Conservation (phyloP, 768 basidiomycete genomes). For the Pleurotus ostreatus region DNA sequence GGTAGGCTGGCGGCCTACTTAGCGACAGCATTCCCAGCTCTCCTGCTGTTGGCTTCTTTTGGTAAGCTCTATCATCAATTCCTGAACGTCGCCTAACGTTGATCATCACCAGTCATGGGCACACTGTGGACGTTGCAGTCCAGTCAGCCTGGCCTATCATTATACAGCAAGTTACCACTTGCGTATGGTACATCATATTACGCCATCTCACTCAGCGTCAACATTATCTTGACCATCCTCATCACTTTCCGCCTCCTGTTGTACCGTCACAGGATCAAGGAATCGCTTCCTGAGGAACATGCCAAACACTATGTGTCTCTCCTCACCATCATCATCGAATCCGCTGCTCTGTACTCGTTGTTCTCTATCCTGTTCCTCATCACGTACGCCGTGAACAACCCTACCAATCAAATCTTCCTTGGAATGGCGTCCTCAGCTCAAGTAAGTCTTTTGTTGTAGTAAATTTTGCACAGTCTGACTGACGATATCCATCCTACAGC, state of each 20-base stretch:
- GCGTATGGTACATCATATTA: constrained; percentile 35
- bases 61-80: not conserved
- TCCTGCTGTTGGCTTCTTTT: constrained; percentile 31
- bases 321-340: constrained; percentile 36
- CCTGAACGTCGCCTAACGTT: too few relatives aligned
- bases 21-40: constrained; percentile 29
- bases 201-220: constrained; percentile 33
- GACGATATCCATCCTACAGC: constrained; percentile 19
- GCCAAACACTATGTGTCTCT: constrained; percentile 33
- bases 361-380: constrained; percentile 36
- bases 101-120: constrained; percentile 28
- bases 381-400: constrained; percentile 34
- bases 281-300: constrained; percentile 27
- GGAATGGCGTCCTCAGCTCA: constrained; percentile 29
- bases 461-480: not conserved
- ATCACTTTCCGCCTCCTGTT: constrained; percentile 30
- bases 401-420: constrained; percentile 37
- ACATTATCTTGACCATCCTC: constrained; percentile 37
- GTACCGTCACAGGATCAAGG: constrained; percentile 25
- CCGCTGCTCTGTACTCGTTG: constrained; percentile 39
- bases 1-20: constrained; percentile 26
- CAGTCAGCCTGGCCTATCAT: constrained; percentile 33
- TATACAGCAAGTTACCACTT: constrained; percentile 31
- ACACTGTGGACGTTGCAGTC: constrained; percentile 40
- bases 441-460: constrained; percentile 17